These are phyloP conservation scores for Solanum peruvianum DNA, from an alignment of 257 asterid species.

Conservation along the genomic window DNA sequence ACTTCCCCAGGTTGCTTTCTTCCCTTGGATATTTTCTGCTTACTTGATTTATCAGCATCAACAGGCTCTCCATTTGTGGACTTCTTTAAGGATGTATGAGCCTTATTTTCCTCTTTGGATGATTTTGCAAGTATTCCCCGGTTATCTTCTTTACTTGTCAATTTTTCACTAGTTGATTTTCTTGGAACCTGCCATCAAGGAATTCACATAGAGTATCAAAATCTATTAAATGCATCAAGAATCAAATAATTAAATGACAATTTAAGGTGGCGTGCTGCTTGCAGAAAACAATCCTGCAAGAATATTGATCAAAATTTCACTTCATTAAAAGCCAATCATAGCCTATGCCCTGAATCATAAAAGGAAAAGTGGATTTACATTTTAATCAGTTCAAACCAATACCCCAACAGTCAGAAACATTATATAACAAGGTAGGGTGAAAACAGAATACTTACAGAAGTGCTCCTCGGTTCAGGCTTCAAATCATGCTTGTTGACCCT, in stretches of 20 bases:
- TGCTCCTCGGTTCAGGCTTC: slow-evolving; percentile 57
- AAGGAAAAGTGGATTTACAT: neutral
- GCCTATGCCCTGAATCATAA: neutral
- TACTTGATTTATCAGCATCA: slow-evolving; percentile 34
- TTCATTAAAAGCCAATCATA: neutral
- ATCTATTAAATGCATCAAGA: neutral
- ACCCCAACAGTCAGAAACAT: neutral
- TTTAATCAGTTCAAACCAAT: neutral
- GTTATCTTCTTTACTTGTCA: slow-evolving; percentile 48
- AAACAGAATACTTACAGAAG: slow-evolving; percentile 47
- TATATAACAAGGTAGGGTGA: neutral
- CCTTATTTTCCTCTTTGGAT: slow-evolving; percentile 42
- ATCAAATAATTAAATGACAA: neutral
- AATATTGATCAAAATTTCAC: neutral
- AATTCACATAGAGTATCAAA: neutral
- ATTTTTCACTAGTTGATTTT: slow-evolving; percentile 57
- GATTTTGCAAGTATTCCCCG: slow-evolving; percentile 36
- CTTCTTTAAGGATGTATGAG: slow-evolving; percentile 33
- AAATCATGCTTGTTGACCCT: slow-evolving; percentile 46
- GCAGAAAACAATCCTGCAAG: neutral
- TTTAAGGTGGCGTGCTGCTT: neutral
- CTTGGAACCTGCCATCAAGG: slow-evolving; percentile 50
- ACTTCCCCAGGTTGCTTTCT: slow-evolving; percentile 51
- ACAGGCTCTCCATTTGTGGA: slow-evolving; percentile 32
- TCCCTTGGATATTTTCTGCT: slow-evolving; percentile 33